Conservation (phyloP, 2,329 filamentous ascomycete species). For the Colletotrichum sp. region DNA sequence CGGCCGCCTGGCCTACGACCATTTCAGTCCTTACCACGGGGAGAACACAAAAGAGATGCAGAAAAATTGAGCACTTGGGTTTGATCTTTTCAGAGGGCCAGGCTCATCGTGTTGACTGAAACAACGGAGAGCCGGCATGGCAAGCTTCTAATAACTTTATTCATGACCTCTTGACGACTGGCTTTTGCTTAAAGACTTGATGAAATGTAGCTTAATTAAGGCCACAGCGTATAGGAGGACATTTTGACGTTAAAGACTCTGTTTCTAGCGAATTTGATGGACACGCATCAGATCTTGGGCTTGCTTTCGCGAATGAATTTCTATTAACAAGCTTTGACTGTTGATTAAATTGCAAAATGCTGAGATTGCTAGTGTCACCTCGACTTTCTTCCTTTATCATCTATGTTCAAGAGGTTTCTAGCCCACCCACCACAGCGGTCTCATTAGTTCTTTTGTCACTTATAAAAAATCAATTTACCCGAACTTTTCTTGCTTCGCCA, state of each 20-base stretch:
- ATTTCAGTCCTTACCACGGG: neutral
- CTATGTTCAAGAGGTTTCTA: neutral
- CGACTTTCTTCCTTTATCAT: neutral
- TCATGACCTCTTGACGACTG: no score
- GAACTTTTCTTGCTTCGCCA: neutral
- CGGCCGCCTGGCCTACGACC: no score
- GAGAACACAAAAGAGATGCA: neutral
- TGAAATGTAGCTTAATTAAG: neutral
- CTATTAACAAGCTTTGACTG: neutral
- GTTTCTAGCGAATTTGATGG: neutral
- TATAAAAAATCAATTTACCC: neutral
- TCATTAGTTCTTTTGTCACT: neutral
- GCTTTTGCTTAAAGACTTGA: no score
- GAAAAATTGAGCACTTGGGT: neutral
- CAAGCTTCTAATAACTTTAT: no score
- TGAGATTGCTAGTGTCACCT: neutral
- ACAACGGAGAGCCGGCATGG: no score
- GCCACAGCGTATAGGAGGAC: neutral
- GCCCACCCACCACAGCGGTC: neutral
- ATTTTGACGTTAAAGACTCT: neutral
- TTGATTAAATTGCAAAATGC: neutral
- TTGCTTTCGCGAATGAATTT: neutral
- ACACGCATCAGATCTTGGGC: neutral
- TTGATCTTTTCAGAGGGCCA: neutral
- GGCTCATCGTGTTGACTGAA: no score